phyloP scores from a whole-genome alignment of 2,329 filamentous ascomycete genomes.

The Cladosporium phlei region DNA sequence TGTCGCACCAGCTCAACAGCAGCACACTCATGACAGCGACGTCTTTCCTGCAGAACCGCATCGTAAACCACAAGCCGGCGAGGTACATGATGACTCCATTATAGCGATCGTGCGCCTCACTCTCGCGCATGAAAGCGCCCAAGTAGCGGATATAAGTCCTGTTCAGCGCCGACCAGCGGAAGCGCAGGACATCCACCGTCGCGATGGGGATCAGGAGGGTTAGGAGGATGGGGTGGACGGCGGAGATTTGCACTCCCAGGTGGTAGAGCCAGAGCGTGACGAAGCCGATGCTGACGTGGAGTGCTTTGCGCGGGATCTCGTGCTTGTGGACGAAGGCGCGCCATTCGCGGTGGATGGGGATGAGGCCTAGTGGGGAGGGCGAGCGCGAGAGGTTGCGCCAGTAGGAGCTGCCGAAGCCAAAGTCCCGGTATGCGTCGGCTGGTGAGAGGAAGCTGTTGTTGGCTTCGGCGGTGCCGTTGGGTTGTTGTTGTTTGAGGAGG shows the following conservation, averaged over 20 bases:
- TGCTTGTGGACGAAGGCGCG: slow-evolving; percentile 87
- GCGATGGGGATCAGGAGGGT: slow-evolving; percentile 77
- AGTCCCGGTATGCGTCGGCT: slow-evolving; percentile 24
- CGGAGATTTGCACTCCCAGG: slow-evolving; percentile 66
- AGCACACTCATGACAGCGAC: slow-evolving; percentile 84
- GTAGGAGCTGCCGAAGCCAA: slow-evolving; percentile 66
- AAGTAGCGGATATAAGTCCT: slow-evolving; percentile 76
- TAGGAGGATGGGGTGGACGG: slow-evolving; percentile 82
- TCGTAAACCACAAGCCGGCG: slow-evolving; percentile 78
- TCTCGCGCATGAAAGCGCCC: slow-evolving; percentile 94
- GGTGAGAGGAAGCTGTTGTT: slow-evolving; percentile 30
- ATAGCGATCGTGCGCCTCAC: slow-evolving; percentile 78
- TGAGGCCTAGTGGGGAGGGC: slow-evolving; percentile 86
- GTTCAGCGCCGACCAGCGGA: slow-evolving; percentile 77
- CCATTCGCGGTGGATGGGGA: slow-evolving; percentile 92
- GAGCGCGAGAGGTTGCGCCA: slow-evolving; percentile 88
- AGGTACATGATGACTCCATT: slow-evolving; percentile 98
- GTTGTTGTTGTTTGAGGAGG: slow-evolving; percentile 11
- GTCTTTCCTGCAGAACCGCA: slow-evolving; percentile 88
- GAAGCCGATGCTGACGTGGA: slow-evolving; percentile 97
- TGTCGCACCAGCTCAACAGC: slow-evolving; percentile 95
- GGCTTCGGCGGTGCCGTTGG: slow-evolving; percentile 20
- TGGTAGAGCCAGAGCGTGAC: slow-evolving; percentile 82
- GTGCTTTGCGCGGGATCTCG: slow-evolving; percentile 86
- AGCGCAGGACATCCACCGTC: slow-evolving; percentile 73